Evolutionary conservation across 2,329 filamentous ascomycete genomes (phyloP).

Genomic region (Paecilomyces formosus): DNA sequence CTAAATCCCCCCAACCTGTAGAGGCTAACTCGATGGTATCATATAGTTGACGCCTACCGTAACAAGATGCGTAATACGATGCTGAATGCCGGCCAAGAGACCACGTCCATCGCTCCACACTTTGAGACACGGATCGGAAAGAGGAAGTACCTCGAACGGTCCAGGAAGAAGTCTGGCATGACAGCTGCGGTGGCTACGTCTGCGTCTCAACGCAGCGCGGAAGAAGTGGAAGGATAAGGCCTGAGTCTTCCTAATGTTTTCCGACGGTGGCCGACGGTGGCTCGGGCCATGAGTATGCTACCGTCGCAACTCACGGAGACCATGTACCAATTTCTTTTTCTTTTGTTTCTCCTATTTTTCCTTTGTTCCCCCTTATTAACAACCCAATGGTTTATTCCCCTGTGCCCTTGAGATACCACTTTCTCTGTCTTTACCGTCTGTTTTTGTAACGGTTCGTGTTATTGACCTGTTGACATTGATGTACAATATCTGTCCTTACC

Average conservation of each 20-base stretch:
- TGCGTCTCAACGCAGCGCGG: conserved; percentile 24
- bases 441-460: background rate
- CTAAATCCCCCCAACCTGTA: conserved; percentile 1
- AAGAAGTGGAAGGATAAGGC: conserved; percentile 27
- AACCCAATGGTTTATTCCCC: background rate
- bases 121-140: conserved; percentile 87
- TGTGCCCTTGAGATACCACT: background rate
- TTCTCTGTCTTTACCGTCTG: background rate
- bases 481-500: conserved; percentile 2
- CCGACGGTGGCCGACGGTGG: background rate
- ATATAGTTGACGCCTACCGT: conserved; percentile 80
- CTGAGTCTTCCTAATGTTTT: too few relatives aligned
- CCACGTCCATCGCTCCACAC: conserved; percentile 67
- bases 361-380: background rate
- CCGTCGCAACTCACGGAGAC: background rate
- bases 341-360: background rate
- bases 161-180: conserved; percentile 8
- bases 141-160: conserved; percentile 58
- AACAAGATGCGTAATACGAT: conserved; percentile 83
- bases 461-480: background rate
- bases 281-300: background rate
- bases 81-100: conserved; percentile 68
- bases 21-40: conserved; percentile 8
- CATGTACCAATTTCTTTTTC: background rate
- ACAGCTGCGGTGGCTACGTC: conserved; percentile 14